Base-by-base conservation (phyloP, 1,139 yeast genomes). In the Suhomyces taliae region DNA sequence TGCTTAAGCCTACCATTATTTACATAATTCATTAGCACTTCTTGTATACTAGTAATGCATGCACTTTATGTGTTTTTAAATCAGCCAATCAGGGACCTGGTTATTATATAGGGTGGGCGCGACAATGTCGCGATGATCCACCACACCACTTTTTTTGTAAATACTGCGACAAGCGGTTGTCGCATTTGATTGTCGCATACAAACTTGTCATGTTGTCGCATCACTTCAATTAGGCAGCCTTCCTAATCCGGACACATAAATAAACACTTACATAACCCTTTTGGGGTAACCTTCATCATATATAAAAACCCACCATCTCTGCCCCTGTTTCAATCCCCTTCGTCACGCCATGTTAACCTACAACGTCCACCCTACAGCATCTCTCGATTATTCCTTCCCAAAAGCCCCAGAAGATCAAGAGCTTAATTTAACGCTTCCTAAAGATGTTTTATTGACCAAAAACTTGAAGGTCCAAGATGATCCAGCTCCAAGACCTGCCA, bases 361-460 rank as follows among this genome's bases (percentile, higher is more conserved):
- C 39, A 50, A 51, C 42, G 48, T 56, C 31, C 61, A 57, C 45
- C 51, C 56, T 8, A 45, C 57, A 6, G 53, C 53, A 12, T 45
- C 46, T 10, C 54, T 62, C 33, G 64, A 55, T 10, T 67, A 67
- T 48, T 49, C 58, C 15, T 66, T 54, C 50, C 69, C 71, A 8
- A 39, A 34, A 15, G 39, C 47, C 7, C 34, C 41, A 9, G 19
- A 35, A 7, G 29, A 24, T 8, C 27, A 27, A 11, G 24, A 38
- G 7, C 9, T 14, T n/a, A 15, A 19, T 15, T 24, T 45, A 24
- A 34, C 32, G 8, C 36, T 43, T 34, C 55, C 65, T 27, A 56
- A 53, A 51, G 70, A 60, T 46, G 54, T 47, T 10, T 53, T 53
- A 37, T 62, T 64, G 40, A 53, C 51, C 19, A 62, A 61, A 43